Evolutionary conservation across 805 yeast species (phyloP), one percentile per base, ranked within the genome.

Genomic region (Saccharomycopsis fermentans): DNA sequence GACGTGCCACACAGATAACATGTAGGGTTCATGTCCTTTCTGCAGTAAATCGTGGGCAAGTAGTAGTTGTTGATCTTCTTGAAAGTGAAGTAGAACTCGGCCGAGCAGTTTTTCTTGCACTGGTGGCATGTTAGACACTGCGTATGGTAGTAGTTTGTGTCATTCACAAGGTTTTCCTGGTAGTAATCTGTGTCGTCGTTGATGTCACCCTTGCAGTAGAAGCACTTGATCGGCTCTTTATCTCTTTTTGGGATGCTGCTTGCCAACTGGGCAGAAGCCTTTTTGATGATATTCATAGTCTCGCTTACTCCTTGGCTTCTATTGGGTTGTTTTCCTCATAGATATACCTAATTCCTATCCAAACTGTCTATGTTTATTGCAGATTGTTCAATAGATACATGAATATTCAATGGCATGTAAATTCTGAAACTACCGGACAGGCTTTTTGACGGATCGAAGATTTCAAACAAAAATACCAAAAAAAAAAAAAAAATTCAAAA

Each of bases 171-270:
- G 24, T 43, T 26, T 19, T 60, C 62, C 36, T 57, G 58, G 34
- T 58, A 58, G 21, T 60, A 57, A 16, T 19, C 21, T 11, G 56
- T n/a, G 8, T 50, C 50, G 17, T 39, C 37, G 24, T 57, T 52
- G 48, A 60, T 57, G 12, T 57, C 62, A 11, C 62, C 62, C 48
- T 57, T 60, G 55, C 62, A 60, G 34, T 60, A 60, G 9, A 19
- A 35, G 26, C 62, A 60, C 35, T 60, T 60, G 21, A 14, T 54
- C 4, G n/a, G 29, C n/a, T 29, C 54, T 21, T 52, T 51, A 47
- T 58, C 60, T 35, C 52, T 50, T 19, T 29, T 47, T 43, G 50
- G 50, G 26, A 43, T 43, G 14, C 50, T 43, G 29, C 50, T 43
- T 4, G 56, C 36, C 50, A 55, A 29, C 24, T 56, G 58, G 21